Evolutionary conservation across 331 rosid genomes (phyloP), one percentile per base, ranked within the genome.

Genomic region (Phaseolus coccineus): DNA sequence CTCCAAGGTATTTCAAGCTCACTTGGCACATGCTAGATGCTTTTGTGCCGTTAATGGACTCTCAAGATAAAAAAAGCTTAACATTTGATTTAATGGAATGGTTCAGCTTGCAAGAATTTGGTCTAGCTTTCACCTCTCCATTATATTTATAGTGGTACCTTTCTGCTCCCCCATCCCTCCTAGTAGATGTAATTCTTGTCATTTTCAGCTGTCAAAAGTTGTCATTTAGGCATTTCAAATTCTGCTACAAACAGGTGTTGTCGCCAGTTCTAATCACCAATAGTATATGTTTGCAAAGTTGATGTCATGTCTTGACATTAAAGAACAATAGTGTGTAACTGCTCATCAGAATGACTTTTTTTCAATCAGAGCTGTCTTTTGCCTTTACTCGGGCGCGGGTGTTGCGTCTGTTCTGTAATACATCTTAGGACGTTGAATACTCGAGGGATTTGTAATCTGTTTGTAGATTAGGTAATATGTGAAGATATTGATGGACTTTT

Each of bases 1-100:
- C 99, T 28, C 90, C 92, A 51, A 89, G 98, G 99, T 91, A 53
- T 63, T 63, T 70, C 9, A 11, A 65, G n/a, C 53, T 35, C 37
- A 14, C 27, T 33, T 28, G 25, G 58, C 40, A 25, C 58, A 14
- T 31, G 24, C 46, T 55, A 52, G 55, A 65, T 67, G 58, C 44
- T 53, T 37, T 11, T 59, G 61, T 46, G 56, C 61, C 8, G 46
- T 61, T 59, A 33, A 44, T 68, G 14, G 65, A 50, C 69, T 56
- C 33, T 8, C 77, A 47, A 47, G 69, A 40, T 40, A 68, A 53
- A 44, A 19, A 56, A 59, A n/a, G 16, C 16, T 35, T 73, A 67
- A 37, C 64, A 8, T 59, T 51, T 33, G 74, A 63, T 22, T 74
- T 53, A 51, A 71, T 55, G 63, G 73, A 67, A 46, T 64, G 53